phyloP scores from a whole-genome alignment of 1,284 basidiomycete genomes.

The Mycena sp. region DNA sequence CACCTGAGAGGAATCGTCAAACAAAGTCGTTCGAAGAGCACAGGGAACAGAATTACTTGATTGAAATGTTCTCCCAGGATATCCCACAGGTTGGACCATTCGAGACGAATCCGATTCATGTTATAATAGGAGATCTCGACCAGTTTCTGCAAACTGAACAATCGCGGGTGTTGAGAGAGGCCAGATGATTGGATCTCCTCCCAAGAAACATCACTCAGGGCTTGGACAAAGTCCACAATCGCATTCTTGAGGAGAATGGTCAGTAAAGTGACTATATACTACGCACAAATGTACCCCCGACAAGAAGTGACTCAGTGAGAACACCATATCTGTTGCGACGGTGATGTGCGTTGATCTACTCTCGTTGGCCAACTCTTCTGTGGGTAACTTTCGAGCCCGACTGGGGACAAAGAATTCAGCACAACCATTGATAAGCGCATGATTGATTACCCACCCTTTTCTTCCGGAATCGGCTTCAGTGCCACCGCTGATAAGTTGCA shows the following conservation, averaged over 20 bases:
- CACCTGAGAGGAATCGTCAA: conserved; percentile 58
- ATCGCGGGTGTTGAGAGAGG: conserved; percentile 89
- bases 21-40: neutral
- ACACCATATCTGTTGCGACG: conserved; percentile 99
- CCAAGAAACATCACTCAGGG: conserved; percentile 98
- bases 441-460: conserved; percentile 71
- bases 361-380: conserved; percentile 96
- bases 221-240: conserved; percentile 98
- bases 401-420: conserved; percentile 41
- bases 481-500: conserved; percentile 94
- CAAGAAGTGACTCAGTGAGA: conserved; percentile 93
- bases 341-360: conserved; percentile 98
- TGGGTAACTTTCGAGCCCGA: conserved; percentile 76
- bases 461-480: conserved; percentile 84
- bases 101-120: conserved; percentile 97
- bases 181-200: conserved; percentile 99
- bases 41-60: conserved; percentile 66
- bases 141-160: conserved; percentile 98
- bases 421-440: neutral
- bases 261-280: neutral
- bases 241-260: conserved; percentile 71
- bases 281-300: conserved; percentile 76
- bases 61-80: conserved; percentile 99
- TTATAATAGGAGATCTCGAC: conserved; percentile 99
- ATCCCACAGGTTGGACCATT: conserved; percentile 99